phyloP scores from a whole-genome alignment of 2,329 filamentous ascomycete genomes.

The Fusarium nisikadoi region DNA sequence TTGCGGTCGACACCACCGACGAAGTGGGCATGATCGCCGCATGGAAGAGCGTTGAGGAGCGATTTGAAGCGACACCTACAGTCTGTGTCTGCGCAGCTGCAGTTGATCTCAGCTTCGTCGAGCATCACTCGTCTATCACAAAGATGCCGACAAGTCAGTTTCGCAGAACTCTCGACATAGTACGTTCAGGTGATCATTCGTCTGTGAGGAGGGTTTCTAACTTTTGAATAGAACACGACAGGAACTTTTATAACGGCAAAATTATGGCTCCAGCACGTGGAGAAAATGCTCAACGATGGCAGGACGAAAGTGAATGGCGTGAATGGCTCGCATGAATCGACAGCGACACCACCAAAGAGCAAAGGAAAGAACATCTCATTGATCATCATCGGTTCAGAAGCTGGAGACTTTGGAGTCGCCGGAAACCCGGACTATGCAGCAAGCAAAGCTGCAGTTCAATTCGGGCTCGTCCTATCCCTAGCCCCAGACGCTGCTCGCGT shows the following conservation, averaged over 20 bases:
- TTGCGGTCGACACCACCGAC: background rate
- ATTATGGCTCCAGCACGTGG: background rate
- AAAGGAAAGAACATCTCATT: background rate
- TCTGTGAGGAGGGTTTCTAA: background rate
- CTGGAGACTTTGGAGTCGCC: background rate
- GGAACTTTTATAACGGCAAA: background rate
- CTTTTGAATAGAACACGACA: rapidly evolving
- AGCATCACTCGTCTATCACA: background rate
- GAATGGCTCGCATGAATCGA: rapidly evolving
- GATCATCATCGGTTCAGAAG: background rate
- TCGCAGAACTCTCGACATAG: background rate
- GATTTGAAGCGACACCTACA: background rate
- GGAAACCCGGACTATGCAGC: background rate
- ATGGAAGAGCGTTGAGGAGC: background rate
- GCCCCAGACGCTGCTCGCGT: background rate
- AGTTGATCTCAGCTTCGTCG: background rate
- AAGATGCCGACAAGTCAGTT: background rate
- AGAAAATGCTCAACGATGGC: rapidly evolving
- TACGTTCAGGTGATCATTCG: rapidly evolving
- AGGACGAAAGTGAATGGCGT: rapidly evolving
- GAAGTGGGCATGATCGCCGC: rapidly evolving
- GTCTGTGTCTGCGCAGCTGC: background rate
- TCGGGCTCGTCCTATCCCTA: background rate
- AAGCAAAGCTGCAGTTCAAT: background rate
- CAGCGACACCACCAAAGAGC: rapidly evolving